These are phyloP conservation scores for Pythium angustatum DNA, from an alignment of 352 stramenopile genomes.

Conservation along the genomic window DNA sequence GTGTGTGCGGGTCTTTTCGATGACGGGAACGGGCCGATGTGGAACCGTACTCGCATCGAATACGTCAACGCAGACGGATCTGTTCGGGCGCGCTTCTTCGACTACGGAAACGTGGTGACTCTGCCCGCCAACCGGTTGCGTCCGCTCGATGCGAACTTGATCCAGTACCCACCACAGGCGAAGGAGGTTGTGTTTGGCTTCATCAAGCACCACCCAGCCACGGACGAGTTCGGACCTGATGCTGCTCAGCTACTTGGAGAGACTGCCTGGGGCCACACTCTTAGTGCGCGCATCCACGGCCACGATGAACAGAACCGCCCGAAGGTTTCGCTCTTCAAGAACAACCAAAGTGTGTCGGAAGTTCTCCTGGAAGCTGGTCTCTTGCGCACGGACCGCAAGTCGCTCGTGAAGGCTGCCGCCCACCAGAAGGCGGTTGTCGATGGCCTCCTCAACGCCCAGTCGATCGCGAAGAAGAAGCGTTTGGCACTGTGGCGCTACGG, in stretches of 20 bases:
- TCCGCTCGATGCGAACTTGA: constrained; percentile 88
- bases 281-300: constrained; percentile 76
- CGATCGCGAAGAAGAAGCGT: constrained; percentile 90
- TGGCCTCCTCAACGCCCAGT: constrained; percentile 90
- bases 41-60: constrained; percentile 94
- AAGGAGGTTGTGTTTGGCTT: constrained; percentile 87
- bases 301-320: constrained; percentile 69
- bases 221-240: constrained; percentile 92
- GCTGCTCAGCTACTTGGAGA: constrained; percentile 89
- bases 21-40: constrained; percentile 90
- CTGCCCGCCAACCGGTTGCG: constrained; percentile 84
- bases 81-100: constrained; percentile 91
- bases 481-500: constrained; percentile 96
- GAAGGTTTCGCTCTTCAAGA: constrained; percentile 76
- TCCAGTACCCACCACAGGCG: constrained; percentile 88
- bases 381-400: constrained; percentile 85
- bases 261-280: constrained; percentile 91
- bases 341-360: constrained; percentile 88
- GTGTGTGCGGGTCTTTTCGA: constrained; percentile 95
- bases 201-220: constrained; percentile 78
- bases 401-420: constrained; percentile 55
- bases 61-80: constrained; percentile 62
- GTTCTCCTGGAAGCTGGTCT: constrained; percentile 89
- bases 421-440: constrained; percentile 87
- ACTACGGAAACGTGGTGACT: constrained; percentile 95